Evolutionary conservation across 805 yeast species (phyloP), one percentile per base, ranked within the genome.

Genomic region (Maudiozyma turicensis): DNA sequence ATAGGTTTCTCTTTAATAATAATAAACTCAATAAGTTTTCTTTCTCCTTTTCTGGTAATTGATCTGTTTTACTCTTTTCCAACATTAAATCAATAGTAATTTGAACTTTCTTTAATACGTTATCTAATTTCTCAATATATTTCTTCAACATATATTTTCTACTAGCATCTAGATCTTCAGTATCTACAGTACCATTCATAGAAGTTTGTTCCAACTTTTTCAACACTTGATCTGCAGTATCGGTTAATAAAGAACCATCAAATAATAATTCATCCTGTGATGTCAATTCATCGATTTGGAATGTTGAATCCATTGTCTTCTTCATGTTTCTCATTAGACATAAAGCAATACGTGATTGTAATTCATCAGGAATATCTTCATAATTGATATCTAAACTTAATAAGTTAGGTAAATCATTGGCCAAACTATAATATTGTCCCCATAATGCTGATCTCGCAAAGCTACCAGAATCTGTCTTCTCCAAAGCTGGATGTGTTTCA

Each of bases 311-410:
- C 48, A 82, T 66, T n/a, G 75, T 71, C 38, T 70, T 65, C 56
- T 84, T 88, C 83, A 89, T 82, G 64, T 90, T 90, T 57, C 84
- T 77, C 82, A 90, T 82, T 44, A 93, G 77, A 56, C 84, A 81
- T 42, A 86, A 73, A 1, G 95, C 93, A 50, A 89, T 77, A 58
- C 81, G 77, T 40, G 88, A 85, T 58, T 78, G 80, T 54, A 83
- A 74, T 45, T 74, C 71, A 47, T 75, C 77, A 10, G 90, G 82
- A 54, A 86, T 73, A 20, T 72, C 66, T 20, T 74, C 81, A 50
- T 74, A 74, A 56, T 86, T 90, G 46, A 86, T 71, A 55, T 84
- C 93, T 39, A 87, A 66, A 13, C 81, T 78, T 46, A 81, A 77
- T 43, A 90, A 68, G n/a, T 82, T 74, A 28, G 74, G 73, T 0